Evolutionary conservation across 768 basidiomycete genomes (phyloP).

Genomic region (Rhodocollybia butyracea): DNA sequence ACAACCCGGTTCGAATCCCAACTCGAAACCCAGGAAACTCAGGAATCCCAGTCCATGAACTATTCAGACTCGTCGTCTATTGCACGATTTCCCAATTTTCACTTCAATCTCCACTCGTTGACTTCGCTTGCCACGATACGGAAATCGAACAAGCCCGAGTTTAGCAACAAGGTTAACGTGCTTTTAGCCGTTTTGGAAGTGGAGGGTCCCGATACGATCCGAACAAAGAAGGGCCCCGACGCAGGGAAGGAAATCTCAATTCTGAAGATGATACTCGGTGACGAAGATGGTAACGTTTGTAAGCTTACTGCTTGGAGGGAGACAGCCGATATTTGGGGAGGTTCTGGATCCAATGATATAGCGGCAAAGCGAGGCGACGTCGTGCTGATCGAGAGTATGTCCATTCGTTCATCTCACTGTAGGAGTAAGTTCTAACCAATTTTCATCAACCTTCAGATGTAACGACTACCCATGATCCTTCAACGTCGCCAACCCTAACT

Average conservation of each 20-base stretch:
- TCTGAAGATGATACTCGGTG: conserved; percentile 69
- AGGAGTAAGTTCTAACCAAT: no score
- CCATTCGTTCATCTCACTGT: conserved; percentile 3
- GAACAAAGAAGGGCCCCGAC: conserved; percentile 64
- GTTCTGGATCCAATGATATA: conserved; percentile 33
- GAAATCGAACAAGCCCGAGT: conserved; percentile 21
- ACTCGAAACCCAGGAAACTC: conserved; percentile 30
- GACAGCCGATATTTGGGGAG: conserved; percentile 69
- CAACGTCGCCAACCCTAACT: conserved; percentile 47
- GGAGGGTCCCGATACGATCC: conserved; percentile 70
- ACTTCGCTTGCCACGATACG: conserved; percentile 44
- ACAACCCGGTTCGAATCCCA: conserved; percentile 20
- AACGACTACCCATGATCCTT: conserved; percentile 40
- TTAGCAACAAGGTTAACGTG: conserved; percentile 49
- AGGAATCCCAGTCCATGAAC: conserved; percentile 46
- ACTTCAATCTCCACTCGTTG: conserved; percentile 64
- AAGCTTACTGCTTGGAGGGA: conserved; percentile 81
- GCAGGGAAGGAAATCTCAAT: conserved; percentile 68
- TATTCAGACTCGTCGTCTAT: conserved; percentile 73
- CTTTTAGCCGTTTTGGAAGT: conserved; percentile 71
- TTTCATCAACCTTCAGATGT: conserved; percentile 43
- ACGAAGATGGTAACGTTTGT: conserved; percentile 64
- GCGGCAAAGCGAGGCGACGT: conserved; percentile 70
- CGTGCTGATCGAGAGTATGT: conserved; percentile 65
- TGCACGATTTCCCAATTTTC: conserved; percentile 68